Conservation (phyloP, 75 land plant genomes). For the Azolla pinnata region DNA sequence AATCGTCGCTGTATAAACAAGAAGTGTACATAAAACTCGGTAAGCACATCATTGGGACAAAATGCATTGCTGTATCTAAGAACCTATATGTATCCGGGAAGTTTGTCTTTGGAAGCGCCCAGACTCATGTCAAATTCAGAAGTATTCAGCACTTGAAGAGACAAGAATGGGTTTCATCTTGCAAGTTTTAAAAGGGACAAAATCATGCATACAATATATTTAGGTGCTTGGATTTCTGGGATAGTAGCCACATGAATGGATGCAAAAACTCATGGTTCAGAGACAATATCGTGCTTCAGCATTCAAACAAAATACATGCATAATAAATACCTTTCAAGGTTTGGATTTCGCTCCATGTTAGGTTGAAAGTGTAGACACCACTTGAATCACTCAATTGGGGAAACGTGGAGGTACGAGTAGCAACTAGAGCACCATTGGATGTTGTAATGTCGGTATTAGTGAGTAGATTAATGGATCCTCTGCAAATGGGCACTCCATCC, state of each 20-base stretch:
- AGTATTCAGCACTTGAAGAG: too few species aligned
- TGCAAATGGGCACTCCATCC: conserved; percentile 69
- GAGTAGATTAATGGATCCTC: conserved; percentile 45
- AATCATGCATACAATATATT: conserved; percentile 6
- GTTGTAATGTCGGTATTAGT: conserved; percentile 34
- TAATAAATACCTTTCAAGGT: conserved; percentile 45
- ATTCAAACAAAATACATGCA: background rate
- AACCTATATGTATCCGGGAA: background rate
- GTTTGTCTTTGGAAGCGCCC: background rate
- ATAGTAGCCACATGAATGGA: background rate
- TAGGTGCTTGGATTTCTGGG: too few species aligned
- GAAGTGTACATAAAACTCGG: background rate
- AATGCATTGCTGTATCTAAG: background rate
- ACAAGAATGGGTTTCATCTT: too few species aligned
- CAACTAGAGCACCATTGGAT: conserved; percentile 9
- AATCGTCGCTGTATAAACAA: background rate
- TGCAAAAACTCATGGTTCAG: background rate
- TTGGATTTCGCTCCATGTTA: conserved; percentile 58
- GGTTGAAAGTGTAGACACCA: conserved; percentile 72
- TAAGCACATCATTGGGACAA: background rate
- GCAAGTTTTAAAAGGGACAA: background rate
- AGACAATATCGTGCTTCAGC: background rate
- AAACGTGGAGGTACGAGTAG: conserved; percentile 11
- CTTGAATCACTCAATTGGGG: conserved; percentile 32
- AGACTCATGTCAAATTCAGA: too few species aligned